Evolutionary conservation across 2,329 filamentous ascomycete genomes (phyloP), one percentile per base, ranked within the genome.

Genomic region (Ambrosiella beaveri): DNA sequence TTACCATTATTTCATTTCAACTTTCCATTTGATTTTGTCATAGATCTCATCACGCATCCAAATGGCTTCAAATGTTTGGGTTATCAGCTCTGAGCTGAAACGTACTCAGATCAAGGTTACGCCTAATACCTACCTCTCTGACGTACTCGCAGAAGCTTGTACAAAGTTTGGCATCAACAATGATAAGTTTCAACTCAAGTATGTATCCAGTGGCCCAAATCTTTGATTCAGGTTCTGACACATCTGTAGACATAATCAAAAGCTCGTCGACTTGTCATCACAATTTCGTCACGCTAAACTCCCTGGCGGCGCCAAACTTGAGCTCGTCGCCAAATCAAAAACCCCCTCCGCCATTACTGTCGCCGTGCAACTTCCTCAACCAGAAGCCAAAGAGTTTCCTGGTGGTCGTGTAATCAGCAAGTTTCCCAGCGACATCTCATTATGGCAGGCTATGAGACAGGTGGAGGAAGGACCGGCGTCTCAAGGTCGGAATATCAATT

Each of bases 391-490:
- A 50, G 74, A 77, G 54, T 75, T 78, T 17, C 77, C 82, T 1
- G 81, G 80, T 63, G 80, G 82, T 27, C 81, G 89, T 37, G 71
- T 95, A 45, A 80, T 82, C 58, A 84, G 93, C 67, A 95, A 93
- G 67, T 89, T 97, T 61, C 83, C 90, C 1, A 95, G 86, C 68
- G 85, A 88, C 63, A 87, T 88, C 40, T 87, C 88, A 15, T 68
- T 98, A 69, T 98, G 93, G 93, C 80, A 88, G 64, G 75, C 97
- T 36, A 68, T 98, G 59, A 84, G 93, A 61, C 88, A 93, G 66
- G 95, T 97, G 63, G 93, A 98, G 70, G 85, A 85, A 62, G 82
- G 79, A 39, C 77, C 79, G 27, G 79, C 79, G n/a, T 81, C 75
- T 54, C 74, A 75, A 59, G 77, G 76, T 7, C 74, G 71, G 57